Conservation (phyloP, 2,329 filamentous ascomycete species). For the Alternaria brassicicola region DNA sequence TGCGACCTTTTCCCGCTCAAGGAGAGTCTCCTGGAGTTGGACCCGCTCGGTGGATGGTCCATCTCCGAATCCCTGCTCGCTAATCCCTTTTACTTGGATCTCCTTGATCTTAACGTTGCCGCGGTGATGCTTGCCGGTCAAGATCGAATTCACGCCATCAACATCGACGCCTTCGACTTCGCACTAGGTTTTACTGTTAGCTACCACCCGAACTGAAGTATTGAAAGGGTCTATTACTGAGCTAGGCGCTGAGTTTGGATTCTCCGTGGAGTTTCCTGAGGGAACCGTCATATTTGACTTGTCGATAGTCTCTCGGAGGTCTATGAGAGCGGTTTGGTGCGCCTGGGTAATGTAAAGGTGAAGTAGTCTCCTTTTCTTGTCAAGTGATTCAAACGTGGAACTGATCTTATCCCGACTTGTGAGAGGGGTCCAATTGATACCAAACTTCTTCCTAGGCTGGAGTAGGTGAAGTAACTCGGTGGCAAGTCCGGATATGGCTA, state of each 20-base stretch:
- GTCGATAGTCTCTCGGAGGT: not conserved
- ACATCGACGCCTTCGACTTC: no score
- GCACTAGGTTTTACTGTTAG: no score
- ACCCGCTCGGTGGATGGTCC: no score
- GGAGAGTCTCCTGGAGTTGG: no score
- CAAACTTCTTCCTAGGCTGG: not conserved
- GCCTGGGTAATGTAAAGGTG: not conserved
- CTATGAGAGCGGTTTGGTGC: not conserved
- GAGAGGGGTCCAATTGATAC: not conserved
- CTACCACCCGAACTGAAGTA: no score
- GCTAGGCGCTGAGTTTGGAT: not conserved
- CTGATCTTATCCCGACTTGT: not conserved
- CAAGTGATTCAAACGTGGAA: not conserved
- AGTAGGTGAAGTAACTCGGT: not conserved
- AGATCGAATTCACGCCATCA: no score
- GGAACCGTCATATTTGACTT: not conserved
- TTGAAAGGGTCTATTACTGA: not conserved
- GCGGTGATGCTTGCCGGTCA: no score
- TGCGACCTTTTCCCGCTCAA: no score
- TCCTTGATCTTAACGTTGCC: no score
- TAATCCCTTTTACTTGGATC: no score
- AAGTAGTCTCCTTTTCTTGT: not conserved
- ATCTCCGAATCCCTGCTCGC: no score
- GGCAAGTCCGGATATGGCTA: conserved; percentile 1
- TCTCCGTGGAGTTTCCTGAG: not conserved